phyloP scores from a whole-genome alignment of 2,329 filamentous ascomycete species.

The Chrysosphaeria jannelii region DNA sequence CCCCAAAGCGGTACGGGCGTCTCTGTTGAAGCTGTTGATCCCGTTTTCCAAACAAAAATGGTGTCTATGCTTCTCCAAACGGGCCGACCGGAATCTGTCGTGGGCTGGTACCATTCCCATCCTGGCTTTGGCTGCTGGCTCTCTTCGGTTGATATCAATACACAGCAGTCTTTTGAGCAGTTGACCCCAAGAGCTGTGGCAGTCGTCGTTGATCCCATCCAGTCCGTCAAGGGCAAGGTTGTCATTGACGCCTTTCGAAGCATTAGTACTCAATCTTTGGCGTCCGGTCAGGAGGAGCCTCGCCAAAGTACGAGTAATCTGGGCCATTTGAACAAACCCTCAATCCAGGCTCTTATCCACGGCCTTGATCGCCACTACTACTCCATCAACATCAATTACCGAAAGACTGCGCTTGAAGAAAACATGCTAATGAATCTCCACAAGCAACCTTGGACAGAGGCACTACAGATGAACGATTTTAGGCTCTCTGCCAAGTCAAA shows the following conservation, averaged over 20 bases:
- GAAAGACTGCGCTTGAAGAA: slow-evolving; percentile 90
- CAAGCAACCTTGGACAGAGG: slow-evolving; percentile 98
- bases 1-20: slow-evolving; percentile 95
- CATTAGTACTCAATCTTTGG: slow-evolving; percentile 90
- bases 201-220: slow-evolving; percentile 93
- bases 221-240: slow-evolving; percentile 98
- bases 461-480: slow-evolving; percentile 91
- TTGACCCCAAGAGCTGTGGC: slow-evolving; percentile 87
- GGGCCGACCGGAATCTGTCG: slow-evolving; percentile 87
- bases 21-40: slow-evolving; percentile 91
- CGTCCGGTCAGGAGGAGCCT: slow-evolving; percentile 94
- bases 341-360: slow-evolving; percentile 96
- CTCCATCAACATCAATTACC: slow-evolving; percentile 93
- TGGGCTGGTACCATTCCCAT: slow-evolving; percentile 99
- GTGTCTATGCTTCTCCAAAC: slow-evolving; percentile 99
- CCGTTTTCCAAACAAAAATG: slow-evolving; percentile 99
- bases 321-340: slow-evolving; percentile 94
- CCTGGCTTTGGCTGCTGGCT: slow-evolving; percentile 98
- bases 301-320: slow-evolving; percentile 94
- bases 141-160: slow-evolving; percentile 97
- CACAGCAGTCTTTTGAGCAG: slow-evolving; percentile 98
- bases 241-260: slow-evolving; percentile 97
- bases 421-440: slow-evolving; percentile 99
- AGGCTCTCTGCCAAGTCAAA: slow-evolving; percentile 56
- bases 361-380: slow-evolving; percentile 97